Percentiles rank a stretch among this genome's conserved stretches.
These are phyloP conservation scores for Cytospora piceae DNA, from an alignment of 2,329 filamentous ascomycete species.

Conservation along the genomic window DNA sequence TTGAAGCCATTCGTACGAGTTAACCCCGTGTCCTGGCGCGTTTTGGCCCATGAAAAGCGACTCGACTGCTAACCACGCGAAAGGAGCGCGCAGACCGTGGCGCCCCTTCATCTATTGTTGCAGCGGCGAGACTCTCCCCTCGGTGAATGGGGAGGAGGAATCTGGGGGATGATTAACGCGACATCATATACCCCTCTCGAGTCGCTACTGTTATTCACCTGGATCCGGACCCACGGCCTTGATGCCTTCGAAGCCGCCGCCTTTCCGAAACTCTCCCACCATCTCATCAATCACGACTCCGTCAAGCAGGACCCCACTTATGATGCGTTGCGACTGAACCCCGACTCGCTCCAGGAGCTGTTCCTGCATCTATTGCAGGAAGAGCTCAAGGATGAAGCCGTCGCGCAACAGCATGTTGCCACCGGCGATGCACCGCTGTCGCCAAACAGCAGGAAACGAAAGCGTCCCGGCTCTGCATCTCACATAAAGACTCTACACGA, in stretches of 20 bases:
- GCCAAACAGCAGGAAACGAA: slow-evolving; percentile 72
- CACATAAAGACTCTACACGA: slow-evolving; percentile 67
- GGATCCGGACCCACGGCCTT: slow-evolving; percentile 38
- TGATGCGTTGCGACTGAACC: slow-evolving; percentile 73
- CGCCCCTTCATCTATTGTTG: slow-evolving; percentile 41
- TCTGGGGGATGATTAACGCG: slow-evolving; percentile 42
- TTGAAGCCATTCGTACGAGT: slow-evolving; percentile 22
- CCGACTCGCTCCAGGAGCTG: slow-evolving; percentile 77
- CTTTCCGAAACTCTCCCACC: slow-evolving; percentile 49
- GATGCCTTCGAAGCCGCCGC: slow-evolving; percentile 37
- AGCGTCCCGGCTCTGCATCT: slow-evolving; percentile 64
- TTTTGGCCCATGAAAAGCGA: slow-evolving; percentile 14
- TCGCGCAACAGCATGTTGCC: slow-evolving; percentile 15
- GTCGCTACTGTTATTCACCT: slow-evolving; percentile 41
- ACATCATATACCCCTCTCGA: slow-evolving; percentile 42
- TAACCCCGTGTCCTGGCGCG: slow-evolving; percentile 19
- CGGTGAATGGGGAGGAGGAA: slow-evolving; percentile 40
- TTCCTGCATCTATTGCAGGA: slow-evolving; percentile 78
- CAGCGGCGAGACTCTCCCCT: slow-evolving; percentile 41
- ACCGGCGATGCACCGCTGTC: slow-evolving; percentile 50
- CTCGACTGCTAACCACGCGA: slow-evolving; percentile 19
- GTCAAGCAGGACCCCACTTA: slow-evolving; percentile 72
- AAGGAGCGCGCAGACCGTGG: slow-evolving; percentile 36
- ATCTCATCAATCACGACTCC: slow-evolving; percentile 73
- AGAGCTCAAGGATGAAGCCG: slow-evolving; percentile 62